Base-by-base conservation (phyloP, 768 basidiomycete species). In the Kwoniella shandongensis region DNA sequence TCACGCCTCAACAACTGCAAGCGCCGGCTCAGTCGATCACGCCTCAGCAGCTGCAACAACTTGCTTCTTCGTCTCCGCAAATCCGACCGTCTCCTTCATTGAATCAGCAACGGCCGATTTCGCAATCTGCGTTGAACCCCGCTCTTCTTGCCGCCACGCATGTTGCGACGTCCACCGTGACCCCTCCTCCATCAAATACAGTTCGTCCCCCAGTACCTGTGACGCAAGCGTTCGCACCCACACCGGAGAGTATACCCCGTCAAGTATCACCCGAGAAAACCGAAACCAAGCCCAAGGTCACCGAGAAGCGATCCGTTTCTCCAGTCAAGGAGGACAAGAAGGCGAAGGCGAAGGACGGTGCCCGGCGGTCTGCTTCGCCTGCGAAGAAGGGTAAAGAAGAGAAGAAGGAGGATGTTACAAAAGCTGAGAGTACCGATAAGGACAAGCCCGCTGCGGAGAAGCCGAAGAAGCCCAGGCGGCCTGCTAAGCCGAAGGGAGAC, bases 201-300 rank as follows among this genome's bases (percentile, higher is more conserved):
- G 45, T 42, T 3, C 49, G 44, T 10, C 46, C 51, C 20, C 10
- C 25, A 22, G 36, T 61, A 6, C 59, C 59, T 12, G 36, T 61
- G 17, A 51, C 53, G 18, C 48, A 61, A 39, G 54, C 59, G 20
- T 61, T 61, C 52, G 15, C 23, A 8, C 59, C 54, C 6, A 22
- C 49, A 2, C 49, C 59, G n/a, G 52, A 44, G 22, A 22, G 32
- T 30, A 40, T 59, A n/a, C 52, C 44, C 2, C 35, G 17, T 5
- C 27, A 8, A 45, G 18, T 30, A 13, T 30, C 50, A 20, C 27
- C 59, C 15, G 59, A 36, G 38, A 49, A 54, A 23, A 11, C 30
- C 7, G 49, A 51, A 22, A 18, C 27, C 6, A 52, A 53, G 27
- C 18, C 51, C 4, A 18, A 30, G 13, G 18, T 13, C 2, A 50